A percentile compares a stretch with the other conserved stretches of the same genome.
Conservation (phyloP, 2,329 filamentous ascomycete genomes). For the Trichoderma breve region DNA sequence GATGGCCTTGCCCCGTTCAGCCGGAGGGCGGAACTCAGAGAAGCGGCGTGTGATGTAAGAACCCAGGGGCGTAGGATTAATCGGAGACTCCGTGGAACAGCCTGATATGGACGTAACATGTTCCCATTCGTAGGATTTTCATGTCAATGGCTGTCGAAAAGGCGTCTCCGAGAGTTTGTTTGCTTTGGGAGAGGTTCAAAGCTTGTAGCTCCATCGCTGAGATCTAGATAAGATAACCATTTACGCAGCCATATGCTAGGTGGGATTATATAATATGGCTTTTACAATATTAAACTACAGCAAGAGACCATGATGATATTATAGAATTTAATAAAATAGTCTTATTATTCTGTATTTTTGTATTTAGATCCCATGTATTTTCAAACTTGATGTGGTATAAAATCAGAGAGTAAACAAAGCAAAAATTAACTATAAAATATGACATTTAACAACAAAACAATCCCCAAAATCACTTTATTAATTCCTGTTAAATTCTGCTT, state of each 20-base stretch:
- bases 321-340: not conserved
- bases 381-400: not conserved
- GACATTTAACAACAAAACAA: not conserved
- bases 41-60: not conserved
- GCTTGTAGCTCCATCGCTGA: not conserved
- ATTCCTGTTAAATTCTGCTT: not conserved
- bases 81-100: not conserved
- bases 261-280: not conserved
- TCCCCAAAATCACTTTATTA: not conserved
- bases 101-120: not conserved
- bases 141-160: not conserved
- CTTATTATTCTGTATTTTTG: not conserved
- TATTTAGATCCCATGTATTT: not conserved
- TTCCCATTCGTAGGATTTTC: not conserved
- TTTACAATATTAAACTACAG: not conserved
- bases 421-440: not conserved
- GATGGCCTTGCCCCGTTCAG: not conserved
- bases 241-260: not conserved
- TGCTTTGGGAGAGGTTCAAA: not conserved
- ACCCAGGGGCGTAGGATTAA: not conserved
- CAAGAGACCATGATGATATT: not conserved
- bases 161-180: not conserved
- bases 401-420: not conserved
- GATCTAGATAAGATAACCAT: not conserved
- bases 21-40: not conserved